Evolutionary conservation across 495 filamentous ascomycete genomes (phyloP), one percentile per base, ranked within the genome.

Genomic region (Penicillium herquei): DNA sequence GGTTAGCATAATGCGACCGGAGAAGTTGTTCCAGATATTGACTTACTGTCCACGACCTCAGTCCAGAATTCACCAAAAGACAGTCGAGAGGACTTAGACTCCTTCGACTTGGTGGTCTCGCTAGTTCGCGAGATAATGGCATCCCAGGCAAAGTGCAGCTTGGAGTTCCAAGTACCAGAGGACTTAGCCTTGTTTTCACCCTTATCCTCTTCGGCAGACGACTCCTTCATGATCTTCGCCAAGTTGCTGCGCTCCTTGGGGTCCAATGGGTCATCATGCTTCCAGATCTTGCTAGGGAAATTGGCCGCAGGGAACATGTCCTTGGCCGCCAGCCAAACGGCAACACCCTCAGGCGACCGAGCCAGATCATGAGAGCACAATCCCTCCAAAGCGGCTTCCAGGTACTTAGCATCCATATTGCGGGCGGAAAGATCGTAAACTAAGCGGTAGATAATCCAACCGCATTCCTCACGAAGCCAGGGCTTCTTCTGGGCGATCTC

Each of bases 391-490:
- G 88, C 82, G 18, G 72, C 70, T 55, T 87, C 79, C 13, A 84
- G 81, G 33, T 80, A 81, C 40, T 75, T 70, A 31, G 48, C 46
- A 18, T 73, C 68, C 14, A 70, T 60, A n/a, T 74, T 56, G 37
- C 71, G 64, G 1, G 73, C 52, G 2, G 69, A 64, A 26, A 81
- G 62, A n/a, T 72, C 74, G 32, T 74, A 70, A 18, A 84, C 52
- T 52, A 70, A 72, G 31, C 78, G 70, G 51, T 77, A 81, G 6
- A 87, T 51, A 33, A 94, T 79, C 81, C 83, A 90, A 11, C 89
- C 90, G 61, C 90, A 94, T 65, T 93, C 88, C 66, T 94, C 87
- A 54, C 88, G 82, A 52, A 98, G 80, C 95, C 94, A 97, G 8
- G 87, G 81, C 70, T 96, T 94, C 54, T 79, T 78, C 55, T 73